Base-by-base conservation (phyloP, 768 basidiomycete genomes). In the Boletales sp. region DNA sequence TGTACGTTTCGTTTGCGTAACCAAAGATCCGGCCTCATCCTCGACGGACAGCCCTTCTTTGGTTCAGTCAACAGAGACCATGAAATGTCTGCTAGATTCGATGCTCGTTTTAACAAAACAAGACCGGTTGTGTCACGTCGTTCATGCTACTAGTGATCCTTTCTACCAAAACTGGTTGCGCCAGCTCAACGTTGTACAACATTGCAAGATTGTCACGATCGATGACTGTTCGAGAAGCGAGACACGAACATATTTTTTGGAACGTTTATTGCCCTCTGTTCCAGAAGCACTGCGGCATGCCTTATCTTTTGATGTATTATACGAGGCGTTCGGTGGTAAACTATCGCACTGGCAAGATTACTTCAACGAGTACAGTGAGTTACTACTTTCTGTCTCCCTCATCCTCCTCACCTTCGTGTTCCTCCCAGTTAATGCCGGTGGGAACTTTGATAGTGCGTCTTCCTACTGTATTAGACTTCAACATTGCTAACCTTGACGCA, bases 71-170 rank as follows among this genome's bases (percentile, higher is more conserved):
- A 74, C 76, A 4, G 87, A 87, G 29, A 80, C 88, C 4, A 89
- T 93, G 86, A 92, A 90, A 64, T 84, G 83, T 54, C 69, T 93
- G 14, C 76, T 93, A 31, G 90, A 92, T 60, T 86, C 88, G 12
- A 87, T 90, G 80, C 80, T 91, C 17, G 90, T 91, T 13, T 71
- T 92, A 47, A 90, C 90, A 30, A 91, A 92, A 70, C 90, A 92
- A 65, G 90, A 91, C 61, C 74, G 86, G n/a, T 67, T 92, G 13
- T 87, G 86, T 59, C 87, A 90, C 60, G 84, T 90, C 59, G 82
- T 90, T 44, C 87, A 90, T 55, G 86, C 86, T 6, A 87, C 87
- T 5, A 88, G 86, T 57, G 87, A 91, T 56, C 87, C 88, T 0
- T 90, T 90, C 67, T 91, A 90, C 60, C 88, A 89, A 57, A 87